Base-by-base conservation (phyloP, 2,329 filamentous ascomycete species). In the Colletotrichum gigasporum region DNA sequence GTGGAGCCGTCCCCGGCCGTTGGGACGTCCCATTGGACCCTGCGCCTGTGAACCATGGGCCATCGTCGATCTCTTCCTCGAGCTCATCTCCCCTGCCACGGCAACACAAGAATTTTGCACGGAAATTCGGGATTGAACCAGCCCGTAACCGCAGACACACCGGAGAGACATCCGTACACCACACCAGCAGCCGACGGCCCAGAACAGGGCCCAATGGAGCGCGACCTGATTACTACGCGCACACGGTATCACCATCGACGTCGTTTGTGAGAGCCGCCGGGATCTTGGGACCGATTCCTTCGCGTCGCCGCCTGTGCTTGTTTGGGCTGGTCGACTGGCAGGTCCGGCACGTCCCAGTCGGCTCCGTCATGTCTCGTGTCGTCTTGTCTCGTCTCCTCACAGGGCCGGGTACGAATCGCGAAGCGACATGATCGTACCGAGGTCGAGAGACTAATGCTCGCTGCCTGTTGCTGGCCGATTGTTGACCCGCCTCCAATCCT, bases 211-310 rank as follows among this genome's bases (percentile, higher is more conserved):
- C 8, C 35, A 39, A 50, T 18, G 54, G n/a, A n/a, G n/a, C n/a
- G n/a, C n/a, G n/a, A 30, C 30, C 5, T n/a, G 12, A 30, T 14
- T 12, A 20, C 37, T 50, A 56, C 41, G 35, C 42, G 22, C 58
- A 32, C 32, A 42, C 51, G 22, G 32, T 42, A 20, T 55, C 44
- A 53, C 26, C 32, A 52, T 51, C 45, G 37, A 34, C 22, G 26
- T 58, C 59, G 28, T 37, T 58, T 42, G 18, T 51, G 37, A 44
- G 53, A 57, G 44, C 35, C 28, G 14, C 56, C 12, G 28, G 47
- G 28, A 45, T 48, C 41, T 50, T 48, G 56, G 42, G 30, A 48
- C 48, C 32, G 34, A 20, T 10, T 35, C 32, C 41, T 42, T 52
- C 41, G 26, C 61, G 20, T 53, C 55, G 28, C 30, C 20, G 34